Evolutionary conservation across 2,329 filamentous ascomycete genomes (phyloP), one percentile per base, ranked within the genome.

Genomic region (Colletotrichum falcatum): DNA sequence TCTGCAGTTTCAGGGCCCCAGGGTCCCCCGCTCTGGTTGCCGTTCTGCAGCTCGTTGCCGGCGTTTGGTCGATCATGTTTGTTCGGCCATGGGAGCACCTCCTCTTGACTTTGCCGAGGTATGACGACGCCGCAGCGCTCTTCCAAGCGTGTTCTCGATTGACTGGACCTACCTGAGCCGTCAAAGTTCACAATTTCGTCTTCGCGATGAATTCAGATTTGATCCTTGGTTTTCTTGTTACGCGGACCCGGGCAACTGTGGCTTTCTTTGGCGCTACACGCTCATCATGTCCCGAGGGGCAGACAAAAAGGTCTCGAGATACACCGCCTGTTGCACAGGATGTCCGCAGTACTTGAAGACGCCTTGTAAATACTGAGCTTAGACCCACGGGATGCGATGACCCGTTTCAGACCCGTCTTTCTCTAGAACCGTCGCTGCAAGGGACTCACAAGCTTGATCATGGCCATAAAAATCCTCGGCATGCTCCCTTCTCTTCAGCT

Each of bases 31-130:
- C 23, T 30, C 58, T 20, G 23, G 46, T 28, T 46, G 35, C 23
- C 39, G 37, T 30, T 60, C n/a, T 12, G 23, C 33, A 49, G 16
- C 35, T 14, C 23, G 23, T 53, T 4, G 44, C 30, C 4, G 20
- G 18, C n/a, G 28, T 55, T 65, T 39, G 62, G 61, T 28, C 26
- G 53, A 68, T 30, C 33, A 26, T 30, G 16, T 46, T 5, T 12
- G 12, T 2, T 16, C 44, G 8, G 18, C 30, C n/a, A 55, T 55
- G 7, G 48, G 14, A 28, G 18, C 8, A n/a, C 2, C 26, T 26
- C 14, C 7, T 5, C 14, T 58, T 49, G 60, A 53, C 35, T 56
- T 56, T 68, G 33, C 51, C 60, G 60, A 63, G 53, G 65, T 39
- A 18, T 18, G 12, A 20, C 56, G 56, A 28, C 26, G n/a, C 14